Base-by-base conservation (phyloP, 2,329 filamentous ascomycete genomes). In the Reticulascus tulasneorum region DNA sequence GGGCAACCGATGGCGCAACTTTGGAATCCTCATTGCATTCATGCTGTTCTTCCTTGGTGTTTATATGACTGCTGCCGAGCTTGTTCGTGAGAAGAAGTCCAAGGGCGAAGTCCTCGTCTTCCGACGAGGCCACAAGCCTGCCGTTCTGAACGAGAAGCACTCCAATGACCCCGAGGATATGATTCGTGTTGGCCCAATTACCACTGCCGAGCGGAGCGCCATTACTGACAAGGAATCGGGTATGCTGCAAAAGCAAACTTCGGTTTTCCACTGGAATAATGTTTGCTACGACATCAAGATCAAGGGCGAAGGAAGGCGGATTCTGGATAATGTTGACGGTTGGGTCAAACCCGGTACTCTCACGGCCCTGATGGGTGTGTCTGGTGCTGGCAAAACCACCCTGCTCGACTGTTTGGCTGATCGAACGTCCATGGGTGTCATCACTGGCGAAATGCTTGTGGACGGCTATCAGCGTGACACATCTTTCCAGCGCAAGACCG, bases 291-390 rank as follows among this genome's bases (percentile, higher is more conserved):
- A 81, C 41, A 69, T 81, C 58, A 83, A 86, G 59, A 89, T 94
- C 63, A 94, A 94, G 67, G 70, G 71, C 11, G 79, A 91, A 50
- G 65, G 72, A 2, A 77, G 88, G 12, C 79, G 83, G 27, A 85
- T 96, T 51, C 67, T 96, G 40, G 82, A 95, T 50, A 71, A 93
- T 44, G 86, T 95, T 10, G 85, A 94, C 53, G 90, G 90, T 23
- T 96, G 87, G 86, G 88, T 96, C 41, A 93, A 94, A 62, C 90
- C 90, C 4, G 90, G 90, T 41, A 94, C 87, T 12, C 60, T 94
- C 35, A 95, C 89, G 10, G 89, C 87, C 24, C 71, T 94, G 4
- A 95, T 95, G 89, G 86, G 88, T 64, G 86, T 90, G 7, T 89
- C 84, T 21, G 89, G 90, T 48, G 90, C 90, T n/a, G 90, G 90